Conservation (phyloP, 2,329 filamentous ascomycete species). For the Exophiala viscosa region DNA sequence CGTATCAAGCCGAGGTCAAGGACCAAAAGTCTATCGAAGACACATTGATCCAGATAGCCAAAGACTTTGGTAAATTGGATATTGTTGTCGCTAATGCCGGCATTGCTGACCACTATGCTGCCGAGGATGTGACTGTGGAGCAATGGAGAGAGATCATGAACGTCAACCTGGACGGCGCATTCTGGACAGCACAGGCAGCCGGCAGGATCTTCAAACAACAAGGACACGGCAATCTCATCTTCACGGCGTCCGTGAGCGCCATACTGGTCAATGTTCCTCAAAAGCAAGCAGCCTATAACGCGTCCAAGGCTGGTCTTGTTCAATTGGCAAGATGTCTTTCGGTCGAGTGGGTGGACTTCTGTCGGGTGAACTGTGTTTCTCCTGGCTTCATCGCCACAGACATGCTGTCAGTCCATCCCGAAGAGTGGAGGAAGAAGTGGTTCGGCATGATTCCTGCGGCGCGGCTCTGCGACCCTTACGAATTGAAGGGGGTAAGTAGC, state of each 20-base stretch:
- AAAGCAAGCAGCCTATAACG: slow-evolving; percentile 39
- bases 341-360: slow-evolving; percentile 40
- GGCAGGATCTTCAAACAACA: slow-evolving; percentile 37
- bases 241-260: slow-evolving; percentile 39
- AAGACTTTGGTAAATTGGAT: slow-evolving; percentile 44
- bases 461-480: slow-evolving; percentile 37
- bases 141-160: slow-evolving; percentile 39
- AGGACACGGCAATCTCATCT: slow-evolving; percentile 37
- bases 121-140: slow-evolving; percentile 38
- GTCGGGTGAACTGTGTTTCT: slow-evolving; percentile 36
- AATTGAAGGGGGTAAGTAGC: slow-evolving; percentile 37
- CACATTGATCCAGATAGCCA: slow-evolving; percentile 32
- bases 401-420: slow-evolving; percentile 31
- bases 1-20: slow-evolving; percentile 36
- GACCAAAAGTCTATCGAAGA: slow-evolving; percentile 32
- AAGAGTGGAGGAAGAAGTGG: slow-evolving; percentile 40
- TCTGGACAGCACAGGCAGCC: slow-evolving; percentile 39
- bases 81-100: slow-evolving; percentile 49
- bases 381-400: slow-evolving; percentile 42
- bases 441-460: slow-evolving; percentile 38
- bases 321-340: slow-evolving; percentile 40
- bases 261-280: slow-evolving; percentile 41
- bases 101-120: slow-evolving; percentile 35
- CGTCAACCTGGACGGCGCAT: slow-evolving; percentile 40
- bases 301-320: slow-evolving; percentile 36